These are phyloP conservation scores for Macrocystidia cucumis DNA, from an alignment of 1,284 basidiomycete genomes.

Conservation along the genomic window DNA sequence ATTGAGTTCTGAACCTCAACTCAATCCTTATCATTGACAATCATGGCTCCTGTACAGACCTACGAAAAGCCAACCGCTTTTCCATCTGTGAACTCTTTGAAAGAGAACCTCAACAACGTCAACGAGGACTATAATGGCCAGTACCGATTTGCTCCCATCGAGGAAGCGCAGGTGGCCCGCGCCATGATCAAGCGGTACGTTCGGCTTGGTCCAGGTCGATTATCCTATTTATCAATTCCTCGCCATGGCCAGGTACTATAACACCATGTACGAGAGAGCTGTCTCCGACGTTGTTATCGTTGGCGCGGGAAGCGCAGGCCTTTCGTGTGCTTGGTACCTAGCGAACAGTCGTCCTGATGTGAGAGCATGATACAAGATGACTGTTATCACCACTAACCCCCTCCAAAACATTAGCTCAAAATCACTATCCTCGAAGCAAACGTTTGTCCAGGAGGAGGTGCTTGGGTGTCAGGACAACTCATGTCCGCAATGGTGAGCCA, in stretches of 20 bases:
- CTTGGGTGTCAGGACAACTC: conserved; percentile 78
- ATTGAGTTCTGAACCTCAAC: too few species aligned
- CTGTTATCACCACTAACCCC: not conserved
- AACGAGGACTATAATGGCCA: conserved; percentile 50
- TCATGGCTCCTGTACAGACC: too few species aligned
- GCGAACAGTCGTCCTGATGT: conserved; percentile 61
- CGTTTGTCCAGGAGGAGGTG: conserved; percentile 77
- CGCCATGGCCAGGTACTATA: conserved; percentile 46
- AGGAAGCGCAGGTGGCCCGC: conserved; percentile 70
- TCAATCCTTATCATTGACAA: too few species aligned
- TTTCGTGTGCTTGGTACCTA: conserved; percentile 75
- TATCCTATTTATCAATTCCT: conserved; percentile 2
- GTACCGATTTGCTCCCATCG: conserved; percentile 67
- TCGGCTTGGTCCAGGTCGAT: not conserved
- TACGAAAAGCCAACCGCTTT: too few species aligned
- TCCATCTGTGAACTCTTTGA: too few species aligned
- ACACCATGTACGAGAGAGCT: conserved; percentile 65
- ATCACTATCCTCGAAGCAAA: conserved; percentile 80
- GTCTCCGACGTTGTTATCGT: conserved; percentile 78
- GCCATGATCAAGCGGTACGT: conserved; percentile 73
- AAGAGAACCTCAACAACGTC: too few species aligned
- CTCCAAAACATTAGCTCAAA: conserved; percentile 34
- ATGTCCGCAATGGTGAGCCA: conserved; percentile 72
- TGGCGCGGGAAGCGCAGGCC: conserved; percentile 74
- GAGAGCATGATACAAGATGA: conserved; percentile 8